These are phyloP conservation scores for Yamadazyma pseudoaaseri DNA, from an alignment of 1,139 yeast species.

Conservation along the genomic window DNA sequence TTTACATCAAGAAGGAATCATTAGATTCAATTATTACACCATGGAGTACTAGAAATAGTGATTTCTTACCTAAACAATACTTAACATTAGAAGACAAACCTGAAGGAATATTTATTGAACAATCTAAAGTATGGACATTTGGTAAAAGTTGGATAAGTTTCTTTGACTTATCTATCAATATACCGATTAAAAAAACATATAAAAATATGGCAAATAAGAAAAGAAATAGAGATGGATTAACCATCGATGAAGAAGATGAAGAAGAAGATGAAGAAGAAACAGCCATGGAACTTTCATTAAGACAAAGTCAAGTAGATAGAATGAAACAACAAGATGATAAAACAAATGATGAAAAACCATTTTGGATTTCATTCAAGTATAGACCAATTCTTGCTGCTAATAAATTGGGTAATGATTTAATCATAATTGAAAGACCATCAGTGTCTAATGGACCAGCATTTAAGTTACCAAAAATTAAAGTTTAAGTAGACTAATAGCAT, in stretches of 20 bases:
- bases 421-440: constrained; percentile 77
- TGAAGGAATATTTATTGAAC: constrained; percentile 61
- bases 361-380: constrained; percentile 77
- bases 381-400: constrained; percentile 67
- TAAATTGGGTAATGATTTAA: constrained; percentile 57
- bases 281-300: constrained; percentile 31
- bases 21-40: constrained; percentile 50
- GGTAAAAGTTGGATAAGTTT: constrained; percentile 84
- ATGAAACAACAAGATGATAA: constrained; percentile 29
- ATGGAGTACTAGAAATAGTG: constrained; percentile 83
- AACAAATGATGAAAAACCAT: constrained; percentile 39
- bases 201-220: constrained; percentile 40
- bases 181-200: constrained; percentile 43
- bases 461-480: constrained; percentile 63
- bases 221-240: constrained; percentile 64
- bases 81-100: constrained; percentile 64
- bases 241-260: constrained; percentile 36
- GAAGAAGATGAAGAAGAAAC: constrained; percentile 26
- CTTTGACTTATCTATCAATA: constrained; percentile 63
- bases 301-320: constrained; percentile 30
- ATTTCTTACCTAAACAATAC: constrained; percentile 68
- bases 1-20: constrained; percentile 24
- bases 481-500: constrained; percentile 25
- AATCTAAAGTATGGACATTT: constrained; percentile 67
- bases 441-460: constrained; percentile 70